Conservation (phyloP, 805 yeast genomes). For the Myxozyma mucilagina region DNA sequence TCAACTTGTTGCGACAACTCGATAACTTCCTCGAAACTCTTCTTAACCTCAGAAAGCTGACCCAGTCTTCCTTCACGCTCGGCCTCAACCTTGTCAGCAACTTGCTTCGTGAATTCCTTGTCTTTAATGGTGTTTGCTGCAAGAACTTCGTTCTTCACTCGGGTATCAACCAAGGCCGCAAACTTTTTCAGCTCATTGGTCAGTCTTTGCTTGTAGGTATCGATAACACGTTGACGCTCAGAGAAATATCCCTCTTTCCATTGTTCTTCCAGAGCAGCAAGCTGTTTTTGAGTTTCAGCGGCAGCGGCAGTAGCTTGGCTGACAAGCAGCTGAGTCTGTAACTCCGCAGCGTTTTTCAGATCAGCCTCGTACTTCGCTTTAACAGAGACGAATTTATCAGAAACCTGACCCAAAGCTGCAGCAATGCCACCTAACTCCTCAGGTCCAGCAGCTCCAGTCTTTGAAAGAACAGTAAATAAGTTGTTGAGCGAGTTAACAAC, state of each 20-base stretch:
- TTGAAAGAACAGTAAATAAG: conserved; percentile 31
- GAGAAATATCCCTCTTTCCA: conserved; percentile 61
- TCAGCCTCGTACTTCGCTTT: conserved; percentile 31
- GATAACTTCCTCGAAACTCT: conserved; percentile 57
- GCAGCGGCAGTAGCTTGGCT: conserved; percentile 33
- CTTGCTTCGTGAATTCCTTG: conserved; percentile 60
- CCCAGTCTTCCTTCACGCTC: conserved; percentile 82
- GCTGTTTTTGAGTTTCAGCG: conserved; percentile 37
- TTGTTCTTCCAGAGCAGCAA: conserved; percentile 51
- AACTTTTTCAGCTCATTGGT: conserved; percentile 66
- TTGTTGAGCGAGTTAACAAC: conserved; percentile 34
- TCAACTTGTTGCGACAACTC: conserved; percentile 44
- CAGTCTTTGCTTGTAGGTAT: conserved; percentile 59
- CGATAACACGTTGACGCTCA: conserved; percentile 62
- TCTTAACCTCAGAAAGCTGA: conserved; percentile 60
- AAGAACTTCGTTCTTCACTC: conserved; percentile 44
- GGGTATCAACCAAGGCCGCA: conserved; percentile 47
- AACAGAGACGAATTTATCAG: conserved; percentile 20
- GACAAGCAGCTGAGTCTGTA: conserved; percentile 40
- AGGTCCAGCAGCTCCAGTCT: conserved; percentile 18
- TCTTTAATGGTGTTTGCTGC: conserved; percentile 68
- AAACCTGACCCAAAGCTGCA: conserved; percentile 27
- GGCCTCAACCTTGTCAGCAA: conserved; percentile 57
- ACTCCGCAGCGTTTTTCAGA: conserved; percentile 33
- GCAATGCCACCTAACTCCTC: conserved; percentile 29